phyloP scores from a whole-genome alignment of 2,329 filamentous ascomycete species.

The Penicillium crustosum region DNA sequence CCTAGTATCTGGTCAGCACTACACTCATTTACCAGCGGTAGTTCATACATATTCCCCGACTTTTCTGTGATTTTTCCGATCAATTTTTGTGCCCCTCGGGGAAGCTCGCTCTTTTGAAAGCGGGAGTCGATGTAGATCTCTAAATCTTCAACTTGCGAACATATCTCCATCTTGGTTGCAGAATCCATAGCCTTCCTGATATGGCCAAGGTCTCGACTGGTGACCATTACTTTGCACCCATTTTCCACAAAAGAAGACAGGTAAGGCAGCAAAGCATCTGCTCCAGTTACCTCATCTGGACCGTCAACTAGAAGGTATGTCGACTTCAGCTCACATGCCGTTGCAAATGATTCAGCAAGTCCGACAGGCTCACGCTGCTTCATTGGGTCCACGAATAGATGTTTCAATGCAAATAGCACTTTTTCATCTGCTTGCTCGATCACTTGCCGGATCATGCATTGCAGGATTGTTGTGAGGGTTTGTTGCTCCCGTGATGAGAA shows the following conservation, averaged over 20 bases:
- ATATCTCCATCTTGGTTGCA: neutral
- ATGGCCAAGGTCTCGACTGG: neutral
- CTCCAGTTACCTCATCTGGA: neutral
- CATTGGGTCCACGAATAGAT: neutral
- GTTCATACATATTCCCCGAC: neutral
- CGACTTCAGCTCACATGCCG: neutral
- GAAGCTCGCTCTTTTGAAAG: neutral
- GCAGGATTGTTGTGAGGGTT: neutral
- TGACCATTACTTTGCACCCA: neutral
- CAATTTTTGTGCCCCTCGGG: neutral
- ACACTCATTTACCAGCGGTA: too few relatives aligned
- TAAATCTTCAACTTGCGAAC: neutral
- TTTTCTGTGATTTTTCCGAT: neutral
- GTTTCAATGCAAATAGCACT: neutral
- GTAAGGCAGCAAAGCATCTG: neutral
- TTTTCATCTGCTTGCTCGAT: neutral
- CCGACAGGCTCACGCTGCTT: neutral
- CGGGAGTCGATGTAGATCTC: neutral
- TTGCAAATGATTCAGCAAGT: neutral
- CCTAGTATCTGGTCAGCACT: neutral
- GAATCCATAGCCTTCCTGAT: neutral
- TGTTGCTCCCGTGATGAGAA: neutral
- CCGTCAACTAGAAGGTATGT: neutral
- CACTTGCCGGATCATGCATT: neutral
- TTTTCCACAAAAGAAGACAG: neutral